Base-by-base conservation (phyloP, 129 eudicot species). In the Smallanthus sonchifolius region DNA sequence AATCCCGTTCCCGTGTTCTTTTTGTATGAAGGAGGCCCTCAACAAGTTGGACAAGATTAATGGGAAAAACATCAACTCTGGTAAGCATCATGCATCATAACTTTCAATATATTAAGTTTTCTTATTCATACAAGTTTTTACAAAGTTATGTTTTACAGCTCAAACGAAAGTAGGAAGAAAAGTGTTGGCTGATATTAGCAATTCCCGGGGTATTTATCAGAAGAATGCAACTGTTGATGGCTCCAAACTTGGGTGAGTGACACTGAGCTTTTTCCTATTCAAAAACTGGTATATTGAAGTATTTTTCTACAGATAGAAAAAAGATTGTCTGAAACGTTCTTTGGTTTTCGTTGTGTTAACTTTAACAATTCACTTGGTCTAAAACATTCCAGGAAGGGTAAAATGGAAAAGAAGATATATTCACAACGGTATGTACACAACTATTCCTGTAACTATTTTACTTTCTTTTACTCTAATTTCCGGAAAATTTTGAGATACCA, bases 111-210 rank as follows among this genome's bases (percentile, higher is more conserved):
- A 55, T 16, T 28, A 60, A 19, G 14, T 57, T 67, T 43, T 30
- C 43, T 51, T 74, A 24, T 70, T 56, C 24, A 10, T 60, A 77
- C 69, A 67, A 47, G 19, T 14, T 45, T 78, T 63, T 52, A 55
- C 35, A 61, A 20, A 42, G 15, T 34, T 74, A n/a, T 69, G 11
- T 42, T 20, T 42, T 71, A 42, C 86, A 83, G 87, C 47, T 55
- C 75, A 69, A 75, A 16, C 28, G 40, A 85, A 67, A 39, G 77
- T 62, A 56, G 78, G 84, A 85, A 87, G 97, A 74, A 92, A 84
- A 85, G 97, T 80, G 48, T 75, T 92, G 76, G 86, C 84, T 34
- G 97, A 92, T 89, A 90, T 92, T 62, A 84, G 97, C 81, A 92
- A 92, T 82, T 80, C 79, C 30, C 73, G 56, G 47, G 79, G 81